Evolutionary conservation across 768 basidiomycete species (phyloP), one percentile per base, ranked within the genome.

Genomic region (Termitomyces titanicus): DNA sequence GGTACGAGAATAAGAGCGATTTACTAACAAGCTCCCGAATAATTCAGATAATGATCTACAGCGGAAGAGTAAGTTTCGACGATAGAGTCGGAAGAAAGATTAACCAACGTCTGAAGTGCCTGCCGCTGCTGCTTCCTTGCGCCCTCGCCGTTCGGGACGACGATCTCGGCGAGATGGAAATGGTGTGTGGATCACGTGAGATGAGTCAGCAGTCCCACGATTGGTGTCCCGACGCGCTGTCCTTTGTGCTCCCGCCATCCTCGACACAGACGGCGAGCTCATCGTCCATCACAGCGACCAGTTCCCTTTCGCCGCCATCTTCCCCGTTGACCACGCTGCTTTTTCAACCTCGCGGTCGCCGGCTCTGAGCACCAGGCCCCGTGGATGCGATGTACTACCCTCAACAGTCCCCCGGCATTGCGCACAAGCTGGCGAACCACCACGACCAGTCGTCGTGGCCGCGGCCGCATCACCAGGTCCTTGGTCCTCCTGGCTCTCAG

Each of bases 391-490:
- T 92, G 88, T 92, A 89, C 76, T 92, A 88, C 72, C 79, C 88
- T 66, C 88, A 89, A 68, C 88, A 89, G 71, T 90, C 89, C 61
- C 89, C 89, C 66, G 87, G 83, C 66, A 84, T 91, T 66, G 75
- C 79, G 60, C 88, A 88, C 77, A 90, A 90, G 68, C 79, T 89
- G 62, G 74, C 86, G 62, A 81, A 76, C 57, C 87, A 86, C 66
- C 86, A 88, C 69, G 88, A 90, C 73, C 87, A 86, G 74, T 79
- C 80, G 22, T 80, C 85, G 47, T 92, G 89, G 89, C 74, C 78
- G 39, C 79, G 86, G 27, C 70, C 81, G 29, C 86, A 87, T 65
- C 83, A 77, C 64, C 71, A 75, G 55, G 72, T 77, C 53, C 73
- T 79, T 55, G 74, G 74, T 47, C 74, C 77, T 53, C 72, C 74